phyloP scores from a whole-genome alignment of 306 rosid species.

The Castanopsis chinensis region DNA sequence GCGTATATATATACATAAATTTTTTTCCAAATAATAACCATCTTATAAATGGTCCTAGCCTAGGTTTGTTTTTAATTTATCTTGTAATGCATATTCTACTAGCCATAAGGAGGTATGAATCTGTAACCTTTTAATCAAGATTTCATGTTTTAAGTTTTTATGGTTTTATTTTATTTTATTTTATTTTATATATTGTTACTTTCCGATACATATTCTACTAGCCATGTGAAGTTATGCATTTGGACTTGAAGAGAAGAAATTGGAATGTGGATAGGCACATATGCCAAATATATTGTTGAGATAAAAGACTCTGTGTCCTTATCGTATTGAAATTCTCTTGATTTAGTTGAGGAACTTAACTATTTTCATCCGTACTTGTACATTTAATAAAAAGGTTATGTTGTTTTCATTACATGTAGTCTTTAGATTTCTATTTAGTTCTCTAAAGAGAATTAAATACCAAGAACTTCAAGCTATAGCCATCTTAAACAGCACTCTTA shows the following conservation, averaged over 20 bases:
- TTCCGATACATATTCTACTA: background rate
- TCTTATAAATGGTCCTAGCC: background rate
- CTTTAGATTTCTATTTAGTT: slow-evolving; percentile 4
- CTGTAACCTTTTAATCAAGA: background rate
- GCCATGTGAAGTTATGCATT: background rate
- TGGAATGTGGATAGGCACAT: background rate
- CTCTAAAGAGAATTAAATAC: slow-evolving; percentile 17
- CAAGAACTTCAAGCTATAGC: no score
- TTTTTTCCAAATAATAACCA: background rate
- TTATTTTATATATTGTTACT: background rate
- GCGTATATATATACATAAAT: no score
- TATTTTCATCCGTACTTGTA: slow-evolving; percentile 9
- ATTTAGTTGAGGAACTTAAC: background rate
- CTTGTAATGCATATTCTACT: background rate
- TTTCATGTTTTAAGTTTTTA: background rate
- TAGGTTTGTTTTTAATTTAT: slow-evolving; percentile 9
- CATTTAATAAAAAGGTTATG: slow-evolving; percentile 3
- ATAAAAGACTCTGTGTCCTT: background rate
- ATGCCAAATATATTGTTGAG: background rate
- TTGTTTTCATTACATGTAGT: slow-evolving; percentile 6
- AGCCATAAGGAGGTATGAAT: background rate
- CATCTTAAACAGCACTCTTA: no score
- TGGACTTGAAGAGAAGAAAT: background rate
- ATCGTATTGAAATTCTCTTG: background rate
- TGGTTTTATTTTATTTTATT: background rate